Base-by-base conservation (phyloP, 352 stramenopile species). In the Pythium sukuiense region DNA sequence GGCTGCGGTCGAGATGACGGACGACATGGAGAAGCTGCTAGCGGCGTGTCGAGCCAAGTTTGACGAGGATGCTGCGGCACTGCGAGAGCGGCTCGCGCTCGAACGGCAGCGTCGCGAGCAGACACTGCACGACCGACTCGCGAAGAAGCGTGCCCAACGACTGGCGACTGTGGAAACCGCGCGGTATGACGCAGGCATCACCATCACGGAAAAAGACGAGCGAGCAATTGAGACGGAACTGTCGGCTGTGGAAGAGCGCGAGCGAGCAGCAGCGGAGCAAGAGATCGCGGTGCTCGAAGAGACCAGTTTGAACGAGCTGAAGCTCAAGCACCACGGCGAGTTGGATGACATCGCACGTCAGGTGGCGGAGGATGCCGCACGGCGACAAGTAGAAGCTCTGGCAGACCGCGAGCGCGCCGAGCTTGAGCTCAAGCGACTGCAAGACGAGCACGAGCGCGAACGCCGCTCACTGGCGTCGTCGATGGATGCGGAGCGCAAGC, bases 361-460 rank as follows among this genome's bases (percentile, higher is more conserved):
- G 3, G n/a, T 64, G 2, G 6, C 55, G n/a, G 62, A 76, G n/a
- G 63, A 62, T 16, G 61, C 54, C 3, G n/a, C 54, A 6, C 12
- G 32, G 32, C 53, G 57, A 54, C 39, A 46, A 32, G 0, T 33
- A 63, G 7, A 39, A 50, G n/a, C 64, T 1, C 37, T 35, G 7
- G 26, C 50, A 1, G 59, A 61, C 5, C 58, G 12, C n/a, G 64
- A 58, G 37, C 30, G 12, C 11, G 69, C 70, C 2, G 69, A 85
- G 55, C 62, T 59, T 1, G 78, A 88, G 37, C 71, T 86, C 0
- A 60, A 77, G 29, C 66, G 79, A 7, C 55, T 92, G 16, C 68
- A 79, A 30, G 61, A 78, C 12, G 83, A 92, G 55, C 80, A 89
- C 45, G 48, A 67, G 11, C 66, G 72, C 2, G 78, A 81, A 30